Conservation (phyloP, 345 rosid species). For the Erodium maritimum region DNA sequence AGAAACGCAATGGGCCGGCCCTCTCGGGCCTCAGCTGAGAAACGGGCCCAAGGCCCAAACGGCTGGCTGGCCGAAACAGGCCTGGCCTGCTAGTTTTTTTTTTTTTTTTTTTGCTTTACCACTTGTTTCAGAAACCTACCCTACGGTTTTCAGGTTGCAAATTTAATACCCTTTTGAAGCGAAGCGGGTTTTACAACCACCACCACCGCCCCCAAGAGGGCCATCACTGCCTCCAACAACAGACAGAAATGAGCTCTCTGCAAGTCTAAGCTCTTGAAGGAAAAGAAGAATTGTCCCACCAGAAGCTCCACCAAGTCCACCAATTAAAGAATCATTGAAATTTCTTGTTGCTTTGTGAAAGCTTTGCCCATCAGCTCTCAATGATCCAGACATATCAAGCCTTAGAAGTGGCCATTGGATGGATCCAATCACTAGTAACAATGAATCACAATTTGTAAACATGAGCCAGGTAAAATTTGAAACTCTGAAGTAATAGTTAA, state of each 20-base stretch:
- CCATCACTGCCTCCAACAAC: slow-evolving; percentile 79
- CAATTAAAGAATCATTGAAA: slow-evolving; percentile 44
- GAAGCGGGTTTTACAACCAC: too few relatives aligned
- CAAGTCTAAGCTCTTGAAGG: slow-evolving; percentile 68
- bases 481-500: not conserved
- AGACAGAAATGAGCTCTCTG: slow-evolving; percentile 57
- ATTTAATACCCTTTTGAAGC: too few relatives aligned
- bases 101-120: too few relatives aligned
- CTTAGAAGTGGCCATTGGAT: slow-evolving; percentile 62
- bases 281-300: slow-evolving; percentile 97
- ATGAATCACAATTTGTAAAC: slow-evolving; percentile 14
- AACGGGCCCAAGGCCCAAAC: too few relatives aligned
- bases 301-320: slow-evolving; percentile 96
- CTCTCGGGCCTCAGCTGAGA: too few relatives aligned
- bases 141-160: too few relatives aligned
- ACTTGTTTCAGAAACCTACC: too few relatives aligned
- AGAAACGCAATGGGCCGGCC: too few relatives aligned
- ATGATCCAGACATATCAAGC: slow-evolving; percentile 64
- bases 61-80: too few relatives aligned
- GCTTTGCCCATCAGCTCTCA: slow-evolving; percentile 86
- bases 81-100: too few relatives aligned
- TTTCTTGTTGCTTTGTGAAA: slow-evolving; percentile 26
- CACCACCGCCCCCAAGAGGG: slow-evolving; percentile 86
- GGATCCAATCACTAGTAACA: slow-evolving; percentile 71
- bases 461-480: slow-evolving; percentile 3